These are phyloP conservation scores for Mycosarcoma mackinlayi DNA, from an alignment of 1,284 basidiomycete species.

Conservation along the genomic window DNA sequence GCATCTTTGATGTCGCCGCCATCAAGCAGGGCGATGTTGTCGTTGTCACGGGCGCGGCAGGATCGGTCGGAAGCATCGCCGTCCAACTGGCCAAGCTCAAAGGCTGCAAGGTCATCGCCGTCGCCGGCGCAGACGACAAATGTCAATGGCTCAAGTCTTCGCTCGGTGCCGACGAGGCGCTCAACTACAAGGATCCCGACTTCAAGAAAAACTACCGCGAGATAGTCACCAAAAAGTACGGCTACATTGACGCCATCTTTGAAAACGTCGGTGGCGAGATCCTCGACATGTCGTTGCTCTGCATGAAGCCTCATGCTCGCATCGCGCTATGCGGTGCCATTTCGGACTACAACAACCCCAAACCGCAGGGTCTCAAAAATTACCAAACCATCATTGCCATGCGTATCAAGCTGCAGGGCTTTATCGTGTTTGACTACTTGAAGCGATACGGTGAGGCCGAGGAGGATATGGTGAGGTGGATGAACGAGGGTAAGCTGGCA, in stretches of 20 bases:
- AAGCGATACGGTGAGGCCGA: conserved; percentile 43
- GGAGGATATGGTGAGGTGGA: conserved; percentile 71
- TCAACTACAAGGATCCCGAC: conserved; percentile 82
- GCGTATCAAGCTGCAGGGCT: conserved; percentile 82
- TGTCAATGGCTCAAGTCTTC: conserved; percentile 83
- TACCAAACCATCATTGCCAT: conserved; percentile 76
- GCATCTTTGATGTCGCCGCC: conserved; percentile 52
- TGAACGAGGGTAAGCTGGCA: conserved; percentile 79
- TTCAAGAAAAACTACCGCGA: conserved; percentile 76
- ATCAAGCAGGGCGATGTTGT: conserved; percentile 56
- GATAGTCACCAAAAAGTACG: conserved; percentile 70
- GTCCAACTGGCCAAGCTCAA: conserved; percentile 73
- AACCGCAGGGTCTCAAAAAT: conserved; percentile 68
- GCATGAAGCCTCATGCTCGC: conserved; percentile 80
- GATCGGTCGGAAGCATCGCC: conserved; percentile 68
- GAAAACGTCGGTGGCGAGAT: conserved; percentile 57
- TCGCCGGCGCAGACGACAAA: conserved; percentile 83
- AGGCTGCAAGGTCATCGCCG: conserved; percentile 80
- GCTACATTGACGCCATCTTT: conserved; percentile 54
- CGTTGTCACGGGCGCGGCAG: conserved; percentile 61
- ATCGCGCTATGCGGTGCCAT: conserved; percentile 84
- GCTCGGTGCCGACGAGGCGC: conserved; percentile 81
- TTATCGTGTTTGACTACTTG: conserved; percentile 69
- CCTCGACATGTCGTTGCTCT: conserved; percentile 55
- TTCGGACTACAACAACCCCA: conserved; percentile 67